Percentiles rank a stretch among this genome's conserved stretches.
These are phyloP conservation scores for Fusarium xylarioides DNA, from an alignment of 2,329 filamentous ascomycete species.

Conservation along the genomic window DNA sequence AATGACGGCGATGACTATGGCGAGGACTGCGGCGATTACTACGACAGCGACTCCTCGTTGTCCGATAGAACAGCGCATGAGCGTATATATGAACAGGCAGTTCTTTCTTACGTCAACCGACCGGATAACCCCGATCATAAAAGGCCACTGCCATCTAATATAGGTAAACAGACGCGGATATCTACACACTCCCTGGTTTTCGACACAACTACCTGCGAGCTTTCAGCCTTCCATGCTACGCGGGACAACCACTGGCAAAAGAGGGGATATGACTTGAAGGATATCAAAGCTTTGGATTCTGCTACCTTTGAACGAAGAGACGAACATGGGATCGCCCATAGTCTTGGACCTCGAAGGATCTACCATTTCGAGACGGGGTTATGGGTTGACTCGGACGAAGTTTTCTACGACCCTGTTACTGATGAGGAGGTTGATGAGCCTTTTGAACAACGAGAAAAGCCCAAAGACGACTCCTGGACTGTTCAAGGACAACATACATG, in stretches of 20 bases:
- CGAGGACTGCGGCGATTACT: not conserved
- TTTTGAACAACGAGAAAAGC: not conserved
- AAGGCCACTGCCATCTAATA: not conserved
- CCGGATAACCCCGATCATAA: accelerated
- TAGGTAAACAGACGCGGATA: not conserved
- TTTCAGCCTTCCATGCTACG: not conserved
- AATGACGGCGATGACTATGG: not conserved
- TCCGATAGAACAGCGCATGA: not conserved
- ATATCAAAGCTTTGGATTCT: not conserved
- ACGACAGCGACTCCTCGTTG: not conserved
- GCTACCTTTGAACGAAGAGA: not conserved
- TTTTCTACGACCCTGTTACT: not conserved
- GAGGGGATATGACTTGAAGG: not conserved
- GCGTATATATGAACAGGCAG: not conserved
- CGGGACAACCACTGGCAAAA: not conserved
- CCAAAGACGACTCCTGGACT: not conserved
- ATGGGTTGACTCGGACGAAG: not conserved
- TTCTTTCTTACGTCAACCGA: not conserved
- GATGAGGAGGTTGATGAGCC: not conserved
- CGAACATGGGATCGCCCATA: not conserved
- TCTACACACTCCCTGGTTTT: not conserved
- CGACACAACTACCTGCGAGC: not conserved
- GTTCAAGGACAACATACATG: not conserved
- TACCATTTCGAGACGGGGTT: not conserved
- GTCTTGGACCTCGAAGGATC: not conserved